Base-by-base conservation (phyloP, 129 eudicot species). In the Flaveria brownii region DNA sequence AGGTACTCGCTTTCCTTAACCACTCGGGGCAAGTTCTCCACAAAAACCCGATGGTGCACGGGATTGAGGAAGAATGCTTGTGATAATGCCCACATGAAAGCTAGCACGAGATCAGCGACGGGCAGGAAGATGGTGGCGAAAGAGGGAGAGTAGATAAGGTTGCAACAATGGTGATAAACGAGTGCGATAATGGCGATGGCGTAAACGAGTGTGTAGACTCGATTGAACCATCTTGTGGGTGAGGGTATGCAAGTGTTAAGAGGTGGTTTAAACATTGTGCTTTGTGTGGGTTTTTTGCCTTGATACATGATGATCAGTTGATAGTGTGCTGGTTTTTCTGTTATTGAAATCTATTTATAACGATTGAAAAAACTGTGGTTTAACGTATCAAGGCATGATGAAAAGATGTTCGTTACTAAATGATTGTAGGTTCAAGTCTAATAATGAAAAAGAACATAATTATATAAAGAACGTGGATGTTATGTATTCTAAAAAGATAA, bases 11-110 rank as follows among this genome's bases (percentile, higher is more conserved):
- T 55, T 4, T 28, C 51, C 10, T 11, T 45, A 2, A 77, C 10
- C 25, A 73, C 69, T 20, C 70, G 67, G 0, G 54, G 72, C 3
- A 93, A 87, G 43, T 85, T 93, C 68, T 86, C 89, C 11, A 84
- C 87, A 69, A 61, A 86, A 10, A 52, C 92, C 33, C 69, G 36
- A 3, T 92, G 96, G 51, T 54, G 80, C 22, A 85, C 36, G 0
- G 96, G 92, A 8, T 83, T 79, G 83, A 90, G 28, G 17, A 80
- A 88, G 56, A 75, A 88, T 16, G 88, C 59, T 63, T 87, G 94
- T 12, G 85, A 42, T 13, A 88, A 75, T 26, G 78, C 63, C 98
- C 98, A 93, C 75, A 80, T 72, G 75, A 86, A 88, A 18, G 86
- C 89, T 16, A 90, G 73, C 70, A 88, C 9, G 0, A 85, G 4